Evolutionary conservation across 257 asterid species (phyloP), one percentile per base, ranked within the genome.

Genomic region (Haberlea rhodopensis): DNA sequence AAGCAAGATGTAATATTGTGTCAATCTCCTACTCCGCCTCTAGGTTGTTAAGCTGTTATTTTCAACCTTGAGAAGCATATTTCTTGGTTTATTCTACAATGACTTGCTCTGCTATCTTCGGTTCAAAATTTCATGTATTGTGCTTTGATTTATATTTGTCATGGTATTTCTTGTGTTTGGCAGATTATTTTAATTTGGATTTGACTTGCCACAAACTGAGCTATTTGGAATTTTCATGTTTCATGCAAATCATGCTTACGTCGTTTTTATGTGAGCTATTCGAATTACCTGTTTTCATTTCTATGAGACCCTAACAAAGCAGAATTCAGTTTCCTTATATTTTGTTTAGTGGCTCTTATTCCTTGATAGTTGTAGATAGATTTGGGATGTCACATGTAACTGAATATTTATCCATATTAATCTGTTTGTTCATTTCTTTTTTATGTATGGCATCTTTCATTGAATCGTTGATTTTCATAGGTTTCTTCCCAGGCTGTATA

Each of bases 71-170:
- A 57, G 52, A 27, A 52, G 2, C 18, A 25, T 11, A 19, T 29
- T 63, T 66, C 22, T 43, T 21, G 58, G 66, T 40, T 8, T 46
- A 43, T 58, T 64, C 46, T 63, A 34, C 52, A 28, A 22, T 18
- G 58, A 55, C 43, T 27, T 63, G 22, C 25, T 24, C 8, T 24
- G 45, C 19, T 53, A 11, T 19, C 61, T n/a, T 68, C 22, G 3
- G 21, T 23, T 65, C n/a, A 25, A 5, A 37, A 18, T 18, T 63
- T 55, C 22, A 11, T 34, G n/a, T 32, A 11, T 7, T 62, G 23
- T 40, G 48, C 53, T 68, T 24, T 46, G 18, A 24, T 65, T 28
- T 46, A 3, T 31, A 3, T 31, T 21, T 62, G 52, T n/a, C 40
- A 2, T 10, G 40, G 40, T 52, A 10, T n/a, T n/a, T 49, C 28